Conservation (phyloP, 805 yeast genomes). For the Starmera caribaea region DNA sequence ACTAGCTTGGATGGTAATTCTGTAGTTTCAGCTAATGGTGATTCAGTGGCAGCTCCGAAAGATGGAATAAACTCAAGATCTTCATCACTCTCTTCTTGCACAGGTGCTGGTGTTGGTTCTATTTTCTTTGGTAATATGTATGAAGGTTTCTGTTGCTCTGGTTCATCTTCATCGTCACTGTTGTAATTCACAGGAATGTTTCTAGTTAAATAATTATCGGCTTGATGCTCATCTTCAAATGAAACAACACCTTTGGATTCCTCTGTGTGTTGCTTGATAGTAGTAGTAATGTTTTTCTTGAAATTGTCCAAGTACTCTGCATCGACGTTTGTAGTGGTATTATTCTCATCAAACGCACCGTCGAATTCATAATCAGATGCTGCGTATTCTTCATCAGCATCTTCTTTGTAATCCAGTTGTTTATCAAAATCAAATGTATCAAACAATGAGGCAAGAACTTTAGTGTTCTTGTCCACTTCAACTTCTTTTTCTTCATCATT, state of each 20-base stretch:
- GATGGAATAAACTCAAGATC: slow-evolving; percentile 46
- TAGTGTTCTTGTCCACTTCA: slow-evolving; percentile 35
- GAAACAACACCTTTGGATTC: slow-evolving; percentile 6
- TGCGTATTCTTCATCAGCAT: slow-evolving; percentile 29
- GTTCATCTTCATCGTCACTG: slow-evolving; percentile 5
- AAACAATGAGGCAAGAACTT: slow-evolving; percentile 39
- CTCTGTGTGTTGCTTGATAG: slow-evolving; percentile 14
- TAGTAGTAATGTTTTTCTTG: slow-evolving; percentile 20
- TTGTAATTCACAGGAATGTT: slow-evolving; percentile 4
- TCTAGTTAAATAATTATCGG: slow-evolving; percentile 1
- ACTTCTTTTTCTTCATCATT: slow-evolving; percentile 26
- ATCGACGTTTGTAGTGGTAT: slow-evolving; percentile 24
- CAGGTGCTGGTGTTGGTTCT: slow-evolving; percentile 10
- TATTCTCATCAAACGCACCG: slow-evolving; percentile 26
- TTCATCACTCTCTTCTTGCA: slow-evolving; percentile 16
- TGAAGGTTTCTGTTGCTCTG: slow-evolving; percentile 10
- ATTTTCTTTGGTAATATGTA: slow-evolving; percentile 13
- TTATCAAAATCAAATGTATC: slow-evolving; percentile 42
- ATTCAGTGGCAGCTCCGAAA: slow-evolving; percentile 26
- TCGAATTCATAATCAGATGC: slow-evolving; percentile 35
- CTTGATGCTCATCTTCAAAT: slow-evolving; percentile 14
- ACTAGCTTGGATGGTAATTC: slow-evolving; percentile 6
- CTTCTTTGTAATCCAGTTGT: slow-evolving; percentile 32
- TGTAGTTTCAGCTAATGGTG: slow-evolving; percentile 2
- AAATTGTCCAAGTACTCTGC: slow-evolving; percentile 21